Evolutionary conservation across 352 stramenopile genomes (phyloP).

Genomic region (Phytophthora boehmeriae): DNA sequence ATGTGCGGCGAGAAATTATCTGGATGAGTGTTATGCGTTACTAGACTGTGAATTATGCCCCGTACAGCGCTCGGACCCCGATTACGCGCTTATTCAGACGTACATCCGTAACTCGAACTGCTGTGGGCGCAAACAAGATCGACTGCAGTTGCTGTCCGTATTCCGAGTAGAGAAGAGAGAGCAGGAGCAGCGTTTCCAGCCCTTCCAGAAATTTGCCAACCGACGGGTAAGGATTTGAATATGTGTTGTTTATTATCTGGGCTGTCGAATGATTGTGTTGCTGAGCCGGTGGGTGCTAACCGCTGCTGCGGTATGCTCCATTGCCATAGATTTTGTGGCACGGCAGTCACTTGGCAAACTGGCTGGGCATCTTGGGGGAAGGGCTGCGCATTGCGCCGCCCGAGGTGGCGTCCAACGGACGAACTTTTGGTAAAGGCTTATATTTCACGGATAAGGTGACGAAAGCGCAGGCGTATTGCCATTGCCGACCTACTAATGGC

Average conservation of each 20-base stretch:
- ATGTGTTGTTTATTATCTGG: conserved; percentile 18
- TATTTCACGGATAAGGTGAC: conserved; percentile 91
- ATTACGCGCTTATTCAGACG: conserved; percentile 65
- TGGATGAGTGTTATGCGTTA: conserved; percentile 65
- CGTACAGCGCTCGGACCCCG: conserved; percentile 43
- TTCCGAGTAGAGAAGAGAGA: conserved; percentile 65
- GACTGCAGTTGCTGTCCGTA: conserved; percentile 57
- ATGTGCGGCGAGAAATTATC: conserved; percentile 56
- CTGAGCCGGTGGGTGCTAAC: conserved; percentile 19
- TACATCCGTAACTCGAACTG: conserved; percentile 79
- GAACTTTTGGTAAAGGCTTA: conserved; percentile 82
- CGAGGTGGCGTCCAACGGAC: conserved; percentile 75
- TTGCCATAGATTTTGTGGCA: conserved; percentile 85
- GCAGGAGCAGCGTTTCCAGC: conserved; percentile 56
- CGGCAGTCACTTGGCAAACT: conserved; percentile 85
- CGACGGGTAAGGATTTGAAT: conserved; percentile 45
- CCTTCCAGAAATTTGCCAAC: conserved; percentile 54
- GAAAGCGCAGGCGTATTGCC: conserved; percentile 73
- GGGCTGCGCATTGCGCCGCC: conserved; percentile 82
- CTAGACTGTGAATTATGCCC: conserved; percentile 59
- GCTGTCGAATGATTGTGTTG: conserved; percentile 15
- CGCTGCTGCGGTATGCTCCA: conserved; percentile 27
- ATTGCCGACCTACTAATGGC: conserved; percentile 45
- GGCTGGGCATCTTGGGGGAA: conserved; percentile 80
- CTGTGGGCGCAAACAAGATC: conserved; percentile 61